Evolutionary conservation across 495 filamentous ascomycete genomes (phyloP).

Genomic region (Sporormia fimetaria): DNA sequence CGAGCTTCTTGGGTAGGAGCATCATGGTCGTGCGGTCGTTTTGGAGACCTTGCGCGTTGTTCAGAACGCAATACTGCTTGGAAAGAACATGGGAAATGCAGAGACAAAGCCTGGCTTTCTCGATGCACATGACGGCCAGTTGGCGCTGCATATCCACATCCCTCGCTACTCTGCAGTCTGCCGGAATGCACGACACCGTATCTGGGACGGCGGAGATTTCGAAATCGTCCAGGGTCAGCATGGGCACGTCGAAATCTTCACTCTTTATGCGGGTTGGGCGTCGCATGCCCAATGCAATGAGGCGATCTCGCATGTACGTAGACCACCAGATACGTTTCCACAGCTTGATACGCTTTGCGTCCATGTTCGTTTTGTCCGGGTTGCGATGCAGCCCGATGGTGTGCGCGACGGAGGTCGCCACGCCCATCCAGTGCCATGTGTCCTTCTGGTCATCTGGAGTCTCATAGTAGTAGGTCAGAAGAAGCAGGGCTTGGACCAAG

Average conservation of each 20-base stretch:
- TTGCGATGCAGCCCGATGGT: constrained; percentile 39
- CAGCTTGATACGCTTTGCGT: constrained; percentile 54
- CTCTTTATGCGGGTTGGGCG: constrained; percentile 80
- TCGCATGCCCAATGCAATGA: constrained; percentile 82
- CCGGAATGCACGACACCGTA: constrained; percentile 48
- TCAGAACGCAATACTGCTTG: constrained; percentile 80
- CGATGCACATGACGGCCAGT: constrained; percentile 76
- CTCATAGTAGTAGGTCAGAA: constrained; percentile 53
- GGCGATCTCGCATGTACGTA: constrained; percentile 77
- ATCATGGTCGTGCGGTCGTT: constrained; percentile 68
- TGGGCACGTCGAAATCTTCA: constrained; percentile 80
- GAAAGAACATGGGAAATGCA: constrained; percentile 74
- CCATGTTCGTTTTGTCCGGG: constrained; percentile 63
- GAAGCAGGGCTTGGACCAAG: constrained; percentile 68
- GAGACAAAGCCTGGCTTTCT: constrained; percentile 80
- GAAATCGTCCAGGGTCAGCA: constrained; percentile 75
- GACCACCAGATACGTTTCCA: constrained; percentile 96
- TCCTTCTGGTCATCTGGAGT: constrained; percentile 33
- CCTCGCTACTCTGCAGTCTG: constrained; percentile 53
- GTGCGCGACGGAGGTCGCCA: constrained; percentile 29
- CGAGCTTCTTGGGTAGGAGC: constrained; percentile 75
- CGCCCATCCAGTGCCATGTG: constrained; percentile 33
- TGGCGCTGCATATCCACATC: constrained; percentile 56
- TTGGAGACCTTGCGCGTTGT: constrained; percentile 56
- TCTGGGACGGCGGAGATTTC: constrained; percentile 57